Percentiles rank a stretch among this genome's conserved stretches.
Evolutionary conservation across 2,329 filamentous ascomycete species (phyloP).

Genomic region (Pseudogymnoascus pannorum): DNA sequence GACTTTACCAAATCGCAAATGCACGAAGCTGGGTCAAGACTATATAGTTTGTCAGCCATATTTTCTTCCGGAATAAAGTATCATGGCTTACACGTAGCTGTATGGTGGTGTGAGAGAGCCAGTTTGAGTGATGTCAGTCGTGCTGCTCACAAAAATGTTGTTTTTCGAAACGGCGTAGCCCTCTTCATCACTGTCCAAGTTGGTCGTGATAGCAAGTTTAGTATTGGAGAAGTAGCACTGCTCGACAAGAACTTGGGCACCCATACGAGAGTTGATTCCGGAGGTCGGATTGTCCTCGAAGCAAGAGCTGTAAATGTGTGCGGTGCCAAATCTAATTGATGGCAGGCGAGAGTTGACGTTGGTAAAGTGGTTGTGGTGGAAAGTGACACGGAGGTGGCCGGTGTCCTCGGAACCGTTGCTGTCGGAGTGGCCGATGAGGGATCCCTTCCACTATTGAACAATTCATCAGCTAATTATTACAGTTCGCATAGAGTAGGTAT

Average conservation of each 20-base stretch:
- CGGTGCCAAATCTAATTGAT: slow-evolving; percentile 58
- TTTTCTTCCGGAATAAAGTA: background rate
- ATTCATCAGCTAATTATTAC: background rate
- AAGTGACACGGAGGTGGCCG: slow-evolving; percentile 24
- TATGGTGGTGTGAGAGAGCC: slow-evolving; percentile 17
- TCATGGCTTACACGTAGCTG: slow-evolving; percentile 14
- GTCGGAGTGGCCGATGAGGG: slow-evolving; percentile 26
- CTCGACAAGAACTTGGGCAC: slow-evolving; percentile 50
- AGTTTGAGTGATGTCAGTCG: slow-evolving; percentile 15
- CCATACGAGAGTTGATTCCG: slow-evolving; percentile 50
- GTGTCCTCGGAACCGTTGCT: slow-evolving; percentile 25
- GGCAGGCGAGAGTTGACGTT: slow-evolving; percentile 35
- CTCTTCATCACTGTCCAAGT: background rate
- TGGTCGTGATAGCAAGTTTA: slow-evolving; percentile 4
- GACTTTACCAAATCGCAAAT: background rate
- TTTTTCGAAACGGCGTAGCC: slow-evolving; percentile 6
- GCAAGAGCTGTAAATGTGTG: slow-evolving; percentile 52
- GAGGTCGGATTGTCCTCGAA: slow-evolving; percentile 36
- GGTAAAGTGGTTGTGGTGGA: slow-evolving; percentile 22
- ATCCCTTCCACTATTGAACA: slow-evolving; percentile 18
- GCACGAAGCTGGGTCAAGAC: background rate
- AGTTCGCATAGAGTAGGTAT: background rate
- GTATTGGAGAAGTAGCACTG: background rate
- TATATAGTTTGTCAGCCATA: background rate
- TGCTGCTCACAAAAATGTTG: slow-evolving; percentile 12